Evolutionary conservation across 805 yeast genomes (phyloP).

Genomic region (Kurtzmaniella fragi): DNA sequence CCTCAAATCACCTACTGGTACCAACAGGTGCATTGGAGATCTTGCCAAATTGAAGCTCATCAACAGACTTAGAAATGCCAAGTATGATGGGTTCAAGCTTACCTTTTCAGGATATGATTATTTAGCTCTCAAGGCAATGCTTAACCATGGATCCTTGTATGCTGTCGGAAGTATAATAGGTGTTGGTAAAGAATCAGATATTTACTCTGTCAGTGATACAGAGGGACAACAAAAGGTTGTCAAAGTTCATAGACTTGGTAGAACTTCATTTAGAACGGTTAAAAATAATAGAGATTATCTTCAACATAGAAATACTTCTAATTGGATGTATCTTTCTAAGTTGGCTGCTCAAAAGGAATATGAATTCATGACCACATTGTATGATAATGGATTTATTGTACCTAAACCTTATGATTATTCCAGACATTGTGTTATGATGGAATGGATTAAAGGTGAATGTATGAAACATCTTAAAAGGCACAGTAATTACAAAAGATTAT

Average conservation of each 20-base stretch:
- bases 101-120: conserved; percentile 91
- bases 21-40: conserved; percentile 74
- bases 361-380: conserved; percentile 75
- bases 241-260: conserved; percentile 89
- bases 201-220: conserved; percentile 72
- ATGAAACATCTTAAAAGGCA: conserved; percentile 80
- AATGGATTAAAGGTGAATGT: conserved; percentile 81
- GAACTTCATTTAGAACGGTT: conserved; percentile 89
- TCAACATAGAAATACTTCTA: conserved; percentile 63
- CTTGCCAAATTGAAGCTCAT: conserved; percentile 82
- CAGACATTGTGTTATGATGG: conserved; percentile 92
- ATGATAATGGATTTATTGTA: conserved; percentile 73
- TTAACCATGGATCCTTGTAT: conserved; percentile 65
- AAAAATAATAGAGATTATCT: conserved; percentile 92
- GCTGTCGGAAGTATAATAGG: conserved; percentile 87
- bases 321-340: conserved; percentile 90
- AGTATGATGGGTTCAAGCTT: conserved; percentile 89
- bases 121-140: conserved; percentile 80
- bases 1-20: conserved; percentile 66
- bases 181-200: conserved; percentile 97
- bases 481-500: conserved; percentile 62
- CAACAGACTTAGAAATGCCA: conserved; percentile 78
- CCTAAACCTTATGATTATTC: conserved; percentile 88
- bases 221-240: conserved; percentile 63
- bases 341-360: conserved; percentile 92